Conservation (phyloP, 202 grass and related monocot species). For the Thinopyrum obtusiflorum region DNA sequence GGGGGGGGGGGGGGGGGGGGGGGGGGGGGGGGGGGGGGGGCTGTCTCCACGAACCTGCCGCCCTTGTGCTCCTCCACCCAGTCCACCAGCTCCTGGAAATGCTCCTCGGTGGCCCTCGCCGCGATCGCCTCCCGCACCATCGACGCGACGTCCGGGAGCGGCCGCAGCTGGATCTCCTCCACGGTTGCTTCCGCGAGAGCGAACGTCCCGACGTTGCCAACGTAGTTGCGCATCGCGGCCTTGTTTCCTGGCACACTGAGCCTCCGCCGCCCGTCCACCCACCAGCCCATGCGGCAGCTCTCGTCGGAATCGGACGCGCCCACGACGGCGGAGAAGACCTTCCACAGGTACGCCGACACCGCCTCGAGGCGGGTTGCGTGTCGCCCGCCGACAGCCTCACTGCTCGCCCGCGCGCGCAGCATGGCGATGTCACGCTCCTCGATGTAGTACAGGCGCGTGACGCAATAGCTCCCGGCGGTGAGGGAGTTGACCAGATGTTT, state of each 20-base stretch:
- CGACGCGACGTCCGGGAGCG: constrained; percentile 11
- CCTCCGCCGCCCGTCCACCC: constrained; percentile 35
- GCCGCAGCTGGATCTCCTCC: constrained; percentile 14
- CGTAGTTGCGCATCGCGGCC: constrained; percentile 22
- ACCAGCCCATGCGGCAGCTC: constrained; percentile 45
- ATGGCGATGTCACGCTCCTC: not conserved
- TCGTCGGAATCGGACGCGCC: not conserved
- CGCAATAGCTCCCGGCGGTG: not conserved
- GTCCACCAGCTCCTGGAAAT: constrained; percentile 56
- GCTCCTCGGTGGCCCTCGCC: constrained; percentile 19
- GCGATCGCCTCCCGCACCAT: constrained; percentile 30
- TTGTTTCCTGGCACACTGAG: not conserved
- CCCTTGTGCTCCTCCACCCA: constrained; percentile 55
- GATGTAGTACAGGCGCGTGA: constrained; percentile 30
- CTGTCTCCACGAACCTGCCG: constrained; percentile 28
- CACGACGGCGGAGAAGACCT: constrained; percentile 30
- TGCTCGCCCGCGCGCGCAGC: not conserved
- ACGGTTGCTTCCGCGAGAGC: constrained; percentile 21
- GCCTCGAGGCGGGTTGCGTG: constrained; percentile 27
- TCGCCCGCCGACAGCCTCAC: not conserved
- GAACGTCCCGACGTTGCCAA: constrained; percentile 43
- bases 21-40: too few relatives aligned
- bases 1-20: too few relatives aligned
- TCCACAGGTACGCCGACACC: constrained; percentile 57
- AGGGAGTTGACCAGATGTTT: not conserved